A percentile compares a stretch with the other conserved stretches of the same genome.
Evolutionary conservation across 2,329 filamentous ascomycete species (phyloP).

Genomic region (Coniochaeta sp.): DNA sequence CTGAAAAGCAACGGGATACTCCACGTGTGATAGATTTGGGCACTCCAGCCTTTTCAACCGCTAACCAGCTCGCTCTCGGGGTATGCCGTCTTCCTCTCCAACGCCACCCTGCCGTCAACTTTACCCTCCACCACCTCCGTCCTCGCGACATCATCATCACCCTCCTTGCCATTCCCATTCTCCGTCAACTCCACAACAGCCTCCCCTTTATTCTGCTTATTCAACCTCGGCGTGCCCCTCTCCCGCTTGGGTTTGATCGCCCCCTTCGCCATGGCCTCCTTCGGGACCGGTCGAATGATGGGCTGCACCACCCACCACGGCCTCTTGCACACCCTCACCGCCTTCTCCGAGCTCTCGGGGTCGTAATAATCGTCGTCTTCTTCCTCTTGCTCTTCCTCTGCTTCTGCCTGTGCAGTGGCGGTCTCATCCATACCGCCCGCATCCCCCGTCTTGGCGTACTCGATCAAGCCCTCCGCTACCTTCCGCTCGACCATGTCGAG

Average conservation of each 20-base stretch:
- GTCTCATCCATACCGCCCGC: conserved; percentile 14
- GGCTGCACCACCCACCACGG: conserved; percentile 91
- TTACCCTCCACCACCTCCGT: not conserved
- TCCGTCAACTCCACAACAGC: not conserved
- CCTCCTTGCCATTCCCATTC: not conserved
- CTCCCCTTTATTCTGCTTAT: conserved; percentile 8
- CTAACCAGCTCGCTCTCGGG: conserved; percentile 10
- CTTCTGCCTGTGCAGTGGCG: too few species aligned
- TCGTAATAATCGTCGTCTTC: conserved; percentile 31
- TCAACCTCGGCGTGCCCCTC: conserved; percentile 15
- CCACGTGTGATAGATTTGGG: too few species aligned
- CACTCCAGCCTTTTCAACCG: conserved; percentile 7
- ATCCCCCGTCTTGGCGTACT: conserved; percentile 49
- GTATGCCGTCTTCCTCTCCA: conserved; percentile 10
- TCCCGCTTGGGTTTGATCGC: conserved; percentile 60
- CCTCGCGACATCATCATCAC: not conserved
- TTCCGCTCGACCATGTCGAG: conserved; percentile 67
- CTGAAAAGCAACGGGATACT: too few species aligned
- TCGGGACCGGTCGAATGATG: conserved; percentile 77
- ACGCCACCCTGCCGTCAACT: not conserved
- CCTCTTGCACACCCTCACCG: conserved; percentile 66
- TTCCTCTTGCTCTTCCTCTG: conserved; percentile 7
- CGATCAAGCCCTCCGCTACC: conserved; percentile 64
- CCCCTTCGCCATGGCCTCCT: conserved; percentile 79
- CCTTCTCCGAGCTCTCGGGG: conserved; percentile 55